Evolutionary conservation across 306 rosid genomes (phyloP).

Genomic region (apple (Malus domestica)): ASM211411v1 NC_041797.1:1966501-1967000

Average conservation of each 20-base stretch:
- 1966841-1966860: no score
- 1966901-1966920: no score
- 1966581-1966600: slow-evolving; percentile 34
- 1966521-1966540: not conserved
- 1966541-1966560: not conserved
- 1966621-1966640: slow-evolving; percentile 41
- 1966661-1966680: slow-evolving; percentile 33
- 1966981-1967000: no score
- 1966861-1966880: no score
- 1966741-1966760: not conserved
- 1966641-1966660: slow-evolving; percentile 19
- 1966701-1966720: not conserved
- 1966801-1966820: not conserved
- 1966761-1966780: not conserved
- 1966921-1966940: no score
- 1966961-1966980: no score
- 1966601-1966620: slow-evolving; percentile 43
- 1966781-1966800: not conserved
- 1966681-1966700: not conserved
- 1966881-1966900: no score
- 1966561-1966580: slow-evolving; percentile 14
- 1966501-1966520: not conserved
- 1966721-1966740: not conserved
- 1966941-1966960: no score
- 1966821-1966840: no score